Evolutionary conservation across 169 alveolate species (phyloP).

Genomic region (Plasmodium gonderi): DNA sequence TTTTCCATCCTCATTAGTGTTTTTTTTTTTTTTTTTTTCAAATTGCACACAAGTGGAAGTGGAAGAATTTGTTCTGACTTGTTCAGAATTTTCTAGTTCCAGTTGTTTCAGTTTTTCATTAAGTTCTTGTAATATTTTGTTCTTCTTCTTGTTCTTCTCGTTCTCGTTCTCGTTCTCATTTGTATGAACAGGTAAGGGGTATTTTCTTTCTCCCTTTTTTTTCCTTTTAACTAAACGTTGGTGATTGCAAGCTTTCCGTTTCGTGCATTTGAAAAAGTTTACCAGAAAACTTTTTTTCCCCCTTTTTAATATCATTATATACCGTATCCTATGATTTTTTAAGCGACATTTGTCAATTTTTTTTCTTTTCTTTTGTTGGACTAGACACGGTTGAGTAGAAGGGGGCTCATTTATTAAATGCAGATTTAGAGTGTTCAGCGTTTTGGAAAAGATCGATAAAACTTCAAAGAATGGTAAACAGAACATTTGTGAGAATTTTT

Average conservation of each 20-base stretch:
- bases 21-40: constrained; percentile 32
- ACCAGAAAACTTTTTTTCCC: not conserved
- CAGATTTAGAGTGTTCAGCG: constrained; percentile 16
- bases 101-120: constrained; percentile 27
- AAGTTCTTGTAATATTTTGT: not conserved
- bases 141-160: too few species aligned
- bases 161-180: too few species aligned
- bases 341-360: constrained; percentile 23
- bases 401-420: constrained; percentile 30
- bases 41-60: not conserved
- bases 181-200: constrained; percentile 10
- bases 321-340: constrained; percentile 15
- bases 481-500: constrained; percentile 7
- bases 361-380: not conserved
- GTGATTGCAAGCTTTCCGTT: not conserved
- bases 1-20: not conserved
- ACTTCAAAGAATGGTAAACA: constrained; percentile 52
- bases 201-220: not conserved
- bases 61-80: not conserved
- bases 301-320: constrained; percentile 18
- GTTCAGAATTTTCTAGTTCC: not conserved
- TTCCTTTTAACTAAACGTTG: not conserved
- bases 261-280: not conserved
- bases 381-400: not conserved
- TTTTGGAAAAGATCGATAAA: constrained; percentile 38